Conservation (phyloP, 208 protist species). For the Crithidia sp. region DNA sequence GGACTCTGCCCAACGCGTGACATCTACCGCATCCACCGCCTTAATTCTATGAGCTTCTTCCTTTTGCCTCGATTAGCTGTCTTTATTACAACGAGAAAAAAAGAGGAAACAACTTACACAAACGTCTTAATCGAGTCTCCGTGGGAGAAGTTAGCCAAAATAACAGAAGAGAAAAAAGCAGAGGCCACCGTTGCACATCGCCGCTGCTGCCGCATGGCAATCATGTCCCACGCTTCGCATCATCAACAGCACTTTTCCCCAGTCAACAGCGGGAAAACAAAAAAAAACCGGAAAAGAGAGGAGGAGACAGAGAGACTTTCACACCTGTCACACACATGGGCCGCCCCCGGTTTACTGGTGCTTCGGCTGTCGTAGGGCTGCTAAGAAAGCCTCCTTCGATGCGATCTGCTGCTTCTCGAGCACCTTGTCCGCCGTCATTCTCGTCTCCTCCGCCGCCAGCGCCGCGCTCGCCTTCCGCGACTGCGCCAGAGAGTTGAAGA, state of each 20-base stretch:
- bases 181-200: not conserved
- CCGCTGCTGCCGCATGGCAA: no score
- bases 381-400: conserved; percentile 82
- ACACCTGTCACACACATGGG: not conserved
- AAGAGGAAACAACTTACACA: not conserved
- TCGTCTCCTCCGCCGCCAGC: conserved; percentile 49
- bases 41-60: not conserved
- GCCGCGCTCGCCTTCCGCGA: conserved; percentile 72
- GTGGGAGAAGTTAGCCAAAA: not conserved
- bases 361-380: conserved; percentile 64
- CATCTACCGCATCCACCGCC: no score
- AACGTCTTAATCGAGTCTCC: not conserved
- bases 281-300: not conserved
- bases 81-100: not conserved
- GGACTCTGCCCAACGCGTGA: no score
- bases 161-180: conserved; percentile 11
- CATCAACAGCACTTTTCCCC: not conserved
- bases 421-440: conserved; percentile 76
- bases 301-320: not conserved
- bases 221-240: no score
- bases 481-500: conserved; percentile 87
- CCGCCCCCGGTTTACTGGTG: conserved; percentile 22
- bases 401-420: conserved; percentile 77
- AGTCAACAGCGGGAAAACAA: not conserved
- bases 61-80: not conserved